These are phyloP conservation scores for Pichia sp. DNA, from an alignment of 1,139 yeast genomes.

Conservation along the genomic window DNA sequence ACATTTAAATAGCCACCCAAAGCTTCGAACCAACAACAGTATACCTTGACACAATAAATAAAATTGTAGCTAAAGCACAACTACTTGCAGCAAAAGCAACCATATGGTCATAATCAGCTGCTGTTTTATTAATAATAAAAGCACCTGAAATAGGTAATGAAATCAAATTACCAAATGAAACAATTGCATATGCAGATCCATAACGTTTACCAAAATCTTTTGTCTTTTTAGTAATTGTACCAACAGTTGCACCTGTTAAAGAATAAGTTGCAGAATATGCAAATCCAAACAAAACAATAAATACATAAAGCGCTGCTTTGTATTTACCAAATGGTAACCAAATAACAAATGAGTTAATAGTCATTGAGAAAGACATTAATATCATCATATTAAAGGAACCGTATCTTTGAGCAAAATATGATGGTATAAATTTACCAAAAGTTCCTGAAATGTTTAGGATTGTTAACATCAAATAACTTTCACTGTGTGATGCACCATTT, in stretches of 20 bases:
- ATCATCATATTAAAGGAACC: conserved; percentile 54
- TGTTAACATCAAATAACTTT: conserved; percentile 46
- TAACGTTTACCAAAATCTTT: conserved; percentile 63
- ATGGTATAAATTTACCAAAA: conserved; percentile 52
- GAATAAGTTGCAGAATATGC: conserved; percentile 29
- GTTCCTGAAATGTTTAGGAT: conserved; percentile 54
- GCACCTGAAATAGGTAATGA: conserved; percentile 52
- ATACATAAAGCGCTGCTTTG: conserved; percentile 36
- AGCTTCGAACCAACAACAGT: conserved; percentile 15
- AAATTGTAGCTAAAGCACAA: conserved; percentile 27
- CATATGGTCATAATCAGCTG: conserved; percentile 29
- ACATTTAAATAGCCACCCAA: conserved; percentile 6
- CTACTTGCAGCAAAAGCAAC: conserved; percentile 32
- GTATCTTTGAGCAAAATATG: conserved; percentile 43
- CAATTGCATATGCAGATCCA: conserved; percentile 62
- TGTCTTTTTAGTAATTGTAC: conserved; percentile 53
- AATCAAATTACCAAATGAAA: conserved; percentile 51
- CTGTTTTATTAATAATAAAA: conserved; percentile 33
- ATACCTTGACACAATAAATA: conserved; percentile 32
- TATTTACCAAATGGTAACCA: conserved; percentile 50
- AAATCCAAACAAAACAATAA: conserved; percentile 37
- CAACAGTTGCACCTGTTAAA: conserved; percentile 37
- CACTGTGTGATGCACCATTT: conserved; percentile 43
- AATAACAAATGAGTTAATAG: conserved; percentile 34
- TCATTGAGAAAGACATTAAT: conserved; percentile 37